Evolutionary conservation across 208 protist genomes (phyloP), one percentile per base, ranked within the genome.

Genomic region (Leishmania amazonensis): DNA sequence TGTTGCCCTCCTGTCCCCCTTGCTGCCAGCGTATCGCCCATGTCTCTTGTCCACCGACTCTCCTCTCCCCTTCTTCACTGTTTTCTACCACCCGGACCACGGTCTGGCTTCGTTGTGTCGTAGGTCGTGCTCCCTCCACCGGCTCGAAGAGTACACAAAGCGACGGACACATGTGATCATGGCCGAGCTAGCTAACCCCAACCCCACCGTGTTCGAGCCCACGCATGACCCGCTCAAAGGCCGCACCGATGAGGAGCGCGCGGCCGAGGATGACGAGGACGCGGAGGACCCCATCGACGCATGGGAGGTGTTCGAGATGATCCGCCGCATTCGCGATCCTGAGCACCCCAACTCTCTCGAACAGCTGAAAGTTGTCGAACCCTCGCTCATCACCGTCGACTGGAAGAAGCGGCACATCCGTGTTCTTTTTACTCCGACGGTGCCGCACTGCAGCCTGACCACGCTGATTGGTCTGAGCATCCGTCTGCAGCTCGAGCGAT

Each of bases 281-380:
- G 35, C 92, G 3, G 84, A 88, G 28, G 96, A 98, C 81, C 89
- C 92, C 0, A 91, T 99, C 64, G 99, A 99, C 89, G 85, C 84
- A 13, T 89, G 97, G 76, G 98, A 99, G 79, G 87, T 99, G 17
- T 99, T 98, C 70, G 98, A 99, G 74, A 87, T 99, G 38, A 98
- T 99, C 35, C 92, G 98, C 49, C 79, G 89, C 75, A 99, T 99
- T 64, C 97, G 98, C 38, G 99, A 99, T 83, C 99, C 99, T 0
- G 99, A 99, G 91, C 99, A 99, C 85, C 99, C 99, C 19, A 92
- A 99, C 57, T 99, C 99, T 38, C 92, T 99, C 13, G 99, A 99
- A 89, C 96, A 99, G 91, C 92, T 99, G n/a, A 90, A 96, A 47
- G 98, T 99, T 8, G 93, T 99, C 28, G 87, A 97, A 77, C 92